phyloP scores from a whole-genome alignment of 768 basidiomycete species.

The Suillus alpinus region DNA sequence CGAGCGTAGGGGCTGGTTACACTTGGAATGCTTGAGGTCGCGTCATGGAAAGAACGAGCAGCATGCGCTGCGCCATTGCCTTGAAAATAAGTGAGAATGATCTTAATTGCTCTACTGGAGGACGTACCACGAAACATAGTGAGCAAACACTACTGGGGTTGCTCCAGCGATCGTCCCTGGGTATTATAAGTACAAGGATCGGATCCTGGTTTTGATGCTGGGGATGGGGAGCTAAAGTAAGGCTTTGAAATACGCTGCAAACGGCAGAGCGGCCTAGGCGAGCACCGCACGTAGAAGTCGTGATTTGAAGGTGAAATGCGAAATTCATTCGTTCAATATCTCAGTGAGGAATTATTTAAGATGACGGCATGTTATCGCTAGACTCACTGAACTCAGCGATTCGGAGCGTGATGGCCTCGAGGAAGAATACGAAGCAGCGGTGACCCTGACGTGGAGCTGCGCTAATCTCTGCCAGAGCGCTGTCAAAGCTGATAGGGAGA shows the following conservation, averaged over 20 bases:
- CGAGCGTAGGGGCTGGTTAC: constrained; percentile 29
- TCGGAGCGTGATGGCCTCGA: constrained; percentile 36
- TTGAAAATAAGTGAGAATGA: constrained; percentile 8
- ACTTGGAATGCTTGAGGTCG: constrained; percentile 20
- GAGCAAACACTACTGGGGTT: neutral
- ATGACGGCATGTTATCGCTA: constrained; percentile 33
- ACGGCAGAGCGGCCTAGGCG: constrained; percentile 33
- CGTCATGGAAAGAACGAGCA: constrained; percentile 27
- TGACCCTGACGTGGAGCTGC: constrained; percentile 22
- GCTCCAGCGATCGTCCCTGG: neutral
- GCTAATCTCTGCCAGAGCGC: neutral
- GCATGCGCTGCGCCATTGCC: constrained; percentile 8
- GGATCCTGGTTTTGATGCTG: constrained; percentile 2
- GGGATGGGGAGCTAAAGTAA: constrained; percentile 5
- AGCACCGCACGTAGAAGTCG: constrained; percentile 31
- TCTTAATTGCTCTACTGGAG: constrained; percentile 20
- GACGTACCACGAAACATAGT: constrained; percentile 31
- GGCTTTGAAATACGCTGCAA: constrained; percentile 31
- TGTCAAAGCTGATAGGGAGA: constrained; percentile 1
- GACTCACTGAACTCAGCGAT: constrained; percentile 29
- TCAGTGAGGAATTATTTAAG: constrained; percentile 25
- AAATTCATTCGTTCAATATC: constrained; percentile 35
- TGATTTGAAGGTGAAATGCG: constrained; percentile 24
- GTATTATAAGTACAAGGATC: neutral
- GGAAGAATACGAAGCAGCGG: constrained; percentile 24